These are phyloP conservation scores for Phlegmacium glaucopus DNA, from an alignment of 768 basidiomycete genomes.

Conservation along the genomic window DNA sequence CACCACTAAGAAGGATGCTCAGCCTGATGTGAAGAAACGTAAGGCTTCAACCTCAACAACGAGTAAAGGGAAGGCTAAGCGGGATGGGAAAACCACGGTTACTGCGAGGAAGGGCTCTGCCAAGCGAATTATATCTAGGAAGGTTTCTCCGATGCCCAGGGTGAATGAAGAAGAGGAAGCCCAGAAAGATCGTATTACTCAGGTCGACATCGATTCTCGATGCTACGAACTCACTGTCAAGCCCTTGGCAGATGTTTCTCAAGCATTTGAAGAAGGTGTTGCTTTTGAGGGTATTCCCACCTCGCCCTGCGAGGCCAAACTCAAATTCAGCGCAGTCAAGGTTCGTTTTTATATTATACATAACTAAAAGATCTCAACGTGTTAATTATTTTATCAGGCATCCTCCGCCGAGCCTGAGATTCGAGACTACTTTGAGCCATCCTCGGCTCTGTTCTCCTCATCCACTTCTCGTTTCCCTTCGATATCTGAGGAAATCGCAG, in stretches of 20 bases:
- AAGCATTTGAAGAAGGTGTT: conserved; percentile 54
- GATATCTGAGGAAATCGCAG: conserved; percentile 25
- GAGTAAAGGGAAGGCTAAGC: conserved; percentile 32
- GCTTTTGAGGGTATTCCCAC: conserved; percentile 26
- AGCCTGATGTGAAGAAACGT: conserved; percentile 57
- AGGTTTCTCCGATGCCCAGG: conserved; percentile 57
- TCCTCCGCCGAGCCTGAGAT: conserved; percentile 54
- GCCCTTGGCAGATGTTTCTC: conserved; percentile 73
- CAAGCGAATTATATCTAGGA: conserved; percentile 37
- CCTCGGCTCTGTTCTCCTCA: conserved; percentile 27
- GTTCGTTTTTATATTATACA: conserved; percentile 32
- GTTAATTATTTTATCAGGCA: conserved; percentile 34
- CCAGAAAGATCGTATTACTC: conserved; percentile 34
- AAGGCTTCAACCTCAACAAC: conserved; percentile 41
- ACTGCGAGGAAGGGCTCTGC: conserved; percentile 33
- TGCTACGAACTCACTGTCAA: conserved; percentile 79
- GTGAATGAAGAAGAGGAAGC: conserved; percentile 47
- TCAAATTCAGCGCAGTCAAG: conserved; percentile 42
- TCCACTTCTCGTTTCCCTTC: conserved; percentile 18
- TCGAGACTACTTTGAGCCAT: conserved; percentile 49
- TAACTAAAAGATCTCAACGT: conserved; percentile 10
- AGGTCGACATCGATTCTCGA: conserved; percentile 62
- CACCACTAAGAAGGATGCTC: conserved; percentile 38
- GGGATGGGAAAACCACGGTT: conserved; percentile 30
- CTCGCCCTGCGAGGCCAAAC: conserved; percentile 25